A percentile compares a stretch with the other conserved stretches of the same genome.
These are phyloP conservation scores for Tilletia walkeri DNA, from an alignment of 1,284 basidiomycete species.

Conservation along the genomic window DNA sequence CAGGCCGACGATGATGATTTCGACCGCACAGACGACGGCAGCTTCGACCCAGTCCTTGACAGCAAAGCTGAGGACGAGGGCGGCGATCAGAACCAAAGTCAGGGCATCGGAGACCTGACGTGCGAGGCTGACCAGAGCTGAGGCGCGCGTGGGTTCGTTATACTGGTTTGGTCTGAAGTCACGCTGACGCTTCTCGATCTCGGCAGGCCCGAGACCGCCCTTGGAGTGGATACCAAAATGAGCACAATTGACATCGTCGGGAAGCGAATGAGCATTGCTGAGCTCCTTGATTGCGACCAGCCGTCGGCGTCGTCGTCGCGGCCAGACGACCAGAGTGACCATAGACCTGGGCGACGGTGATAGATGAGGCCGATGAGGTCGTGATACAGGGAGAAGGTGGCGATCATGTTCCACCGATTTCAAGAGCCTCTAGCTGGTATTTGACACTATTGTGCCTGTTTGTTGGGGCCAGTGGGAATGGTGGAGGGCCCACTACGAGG, in stretches of 20 bases:
- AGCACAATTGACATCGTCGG: slow-evolving; percentile 28
- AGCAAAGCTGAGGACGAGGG: slow-evolving; percentile 30
- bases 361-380: slow-evolving; percentile 5
- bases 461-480: not conserved
- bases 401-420: not conserved
- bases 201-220: slow-evolving; percentile 32
- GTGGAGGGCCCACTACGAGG: slow-evolving; percentile 44
- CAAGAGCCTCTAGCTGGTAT: slow-evolving; percentile 20
- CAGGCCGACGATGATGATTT: slow-evolving; percentile 44
- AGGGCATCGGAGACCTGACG: slow-evolving; percentile 34
- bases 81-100: slow-evolving; percentile 31
- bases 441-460: not conserved
- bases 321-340: slow-evolving; percentile 1
- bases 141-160: slow-evolving; percentile 34
- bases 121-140: slow-evolving; percentile 21
- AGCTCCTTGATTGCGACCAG: not conserved
- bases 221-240: slow-evolving; percentile 33
- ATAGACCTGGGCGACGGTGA: slow-evolving; percentile 19
- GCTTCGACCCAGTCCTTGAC: slow-evolving; percentile 33
- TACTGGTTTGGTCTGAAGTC: slow-evolving; percentile 39
- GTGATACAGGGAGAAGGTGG: not conserved
- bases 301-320: not conserved
- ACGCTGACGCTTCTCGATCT: slow-evolving; percentile 29
- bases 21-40: slow-evolving; percentile 27
- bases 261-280: slow-evolving; percentile 26